Percentiles rank a stretch among this genome's conserved stretches.
Conservation (phyloP, 257 asterid species). For the Mitragyna speciosa region DNA sequence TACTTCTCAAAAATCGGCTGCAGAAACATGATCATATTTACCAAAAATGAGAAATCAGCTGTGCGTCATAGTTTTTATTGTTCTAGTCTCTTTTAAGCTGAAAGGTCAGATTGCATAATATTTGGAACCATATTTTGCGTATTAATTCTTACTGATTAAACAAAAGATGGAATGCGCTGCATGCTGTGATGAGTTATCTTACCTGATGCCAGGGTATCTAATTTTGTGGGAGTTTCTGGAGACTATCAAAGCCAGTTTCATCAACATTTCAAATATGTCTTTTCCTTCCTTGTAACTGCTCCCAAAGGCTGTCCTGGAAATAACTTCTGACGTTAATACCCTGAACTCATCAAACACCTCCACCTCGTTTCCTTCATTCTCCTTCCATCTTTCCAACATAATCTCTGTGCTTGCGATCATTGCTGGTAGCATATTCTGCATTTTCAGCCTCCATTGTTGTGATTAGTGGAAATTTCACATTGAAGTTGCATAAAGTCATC, state of each 20-base stretch:
- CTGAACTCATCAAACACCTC: conserved; percentile 64
- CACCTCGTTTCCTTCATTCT: conserved; percentile 37
- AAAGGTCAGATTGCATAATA: too few species aligned
- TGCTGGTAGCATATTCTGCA: conserved; percentile 50
- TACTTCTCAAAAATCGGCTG: conserved; percentile 43
- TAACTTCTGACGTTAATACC: conserved; percentile 51
- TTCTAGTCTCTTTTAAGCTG: too few species aligned
- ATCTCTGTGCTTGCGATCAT: conserved; percentile 53
- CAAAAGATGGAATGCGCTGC: not conserved
- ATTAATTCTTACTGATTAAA: too few species aligned
- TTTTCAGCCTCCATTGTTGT: not conserved
- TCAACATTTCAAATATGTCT: conserved; percentile 57
- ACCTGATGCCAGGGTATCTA: conserved; percentile 50
- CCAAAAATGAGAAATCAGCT: not conserved
- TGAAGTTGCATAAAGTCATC: not conserved
- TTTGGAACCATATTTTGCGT: too few species aligned
- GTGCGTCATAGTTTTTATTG: not conserved
- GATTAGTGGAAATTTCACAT: not conserved
- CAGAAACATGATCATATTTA: not conserved
- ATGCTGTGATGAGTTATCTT: not conserved
- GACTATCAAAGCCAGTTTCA: conserved; percentile 38
- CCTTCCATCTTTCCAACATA: conserved; percentile 58
- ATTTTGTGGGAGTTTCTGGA: conserved; percentile 44
- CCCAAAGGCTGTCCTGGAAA: conserved; percentile 74
- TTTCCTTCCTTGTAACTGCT: conserved; percentile 68